Base-by-base conservation (phyloP, 441 rosid genomes). In the Corymbia citriodora region DNA sequence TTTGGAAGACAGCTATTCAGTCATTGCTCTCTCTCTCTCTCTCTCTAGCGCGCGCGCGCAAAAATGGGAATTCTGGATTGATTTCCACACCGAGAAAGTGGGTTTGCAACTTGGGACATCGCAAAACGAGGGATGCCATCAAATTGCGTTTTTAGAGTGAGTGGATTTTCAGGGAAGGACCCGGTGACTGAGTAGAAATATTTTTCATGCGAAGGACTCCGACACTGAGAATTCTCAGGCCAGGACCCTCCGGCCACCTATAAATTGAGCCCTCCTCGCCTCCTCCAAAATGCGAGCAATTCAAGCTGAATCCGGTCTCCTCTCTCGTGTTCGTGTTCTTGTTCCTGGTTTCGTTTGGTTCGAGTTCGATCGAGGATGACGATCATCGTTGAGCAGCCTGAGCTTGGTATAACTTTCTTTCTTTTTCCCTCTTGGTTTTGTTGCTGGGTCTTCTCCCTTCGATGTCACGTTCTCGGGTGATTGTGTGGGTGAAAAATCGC, bases 321-420 rank as follows among this genome's bases (percentile, higher is more conserved):
- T 79, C 85, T 79, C 85, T 45, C 52, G 52, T 45, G 85, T 79
- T 40, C 50, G 27, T 74, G 74, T 68, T 65, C 36, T 16, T 31
- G 79, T 18, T 72, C 49, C 45, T 79, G 2, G 48, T 45, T 40
- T 79, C 52, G 52, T 79, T 79, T 79, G n/a, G 85, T 79, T 79
- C n/a, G 85, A 79, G 52, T 79, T 79, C 52, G 65, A 89, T 89
- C 55, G 63, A 74, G 63, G 90, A 89, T 89, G 91, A 89, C 91
- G 83, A 55, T 89, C 88, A 49, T 89, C 91, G 53, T 89, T 63
- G 91, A 86, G 85, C 88, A 89, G 82, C 81, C 88, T 40, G 81
- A 48, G 68, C 82, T 3, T n/a, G 88, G 91, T 89, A 10, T 27
- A 16, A 1, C 10, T 79, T 74, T 79, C 15, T 10, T 72, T 33